Conservation (phyloP, 495 filamentous ascomycete genomes). For the Hypoxylon lienhwacheense region DNA sequence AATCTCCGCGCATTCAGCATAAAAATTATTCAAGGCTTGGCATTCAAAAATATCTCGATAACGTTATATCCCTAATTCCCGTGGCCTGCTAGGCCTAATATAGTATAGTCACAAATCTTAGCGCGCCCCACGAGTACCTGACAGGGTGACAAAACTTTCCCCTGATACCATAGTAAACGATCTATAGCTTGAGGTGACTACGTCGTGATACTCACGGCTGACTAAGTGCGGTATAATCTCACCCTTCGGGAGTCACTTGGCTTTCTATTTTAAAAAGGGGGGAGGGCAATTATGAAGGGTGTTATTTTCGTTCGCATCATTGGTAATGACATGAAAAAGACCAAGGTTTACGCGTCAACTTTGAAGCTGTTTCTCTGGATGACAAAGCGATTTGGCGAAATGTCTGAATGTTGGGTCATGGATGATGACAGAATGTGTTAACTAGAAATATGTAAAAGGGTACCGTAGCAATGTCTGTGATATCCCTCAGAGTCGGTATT, state of each 20-base stretch:
- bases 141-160: too few species aligned
- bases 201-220: slow-evolving; percentile 20
- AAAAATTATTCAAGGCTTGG: too few species aligned
- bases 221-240: slow-evolving; percentile 24
- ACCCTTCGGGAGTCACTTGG: neutral
- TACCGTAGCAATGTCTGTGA: slow-evolving; percentile 5
- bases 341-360: too few species aligned
- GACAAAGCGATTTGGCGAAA: too few species aligned
- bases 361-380: neutral
- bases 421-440: neutral
- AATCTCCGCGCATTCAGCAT: too few species aligned
- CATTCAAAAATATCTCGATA: too few species aligned
- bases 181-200: slow-evolving; percentile 10
- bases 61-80: too few species aligned
- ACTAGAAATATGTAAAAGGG: neutral
- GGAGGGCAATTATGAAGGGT: neutral
- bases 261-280: neutral
- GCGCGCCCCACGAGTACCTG: too few species aligned
- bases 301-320: neutral
- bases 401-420: neutral
- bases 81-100: too few species aligned
- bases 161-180: too few species aligned
- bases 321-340: neutral
- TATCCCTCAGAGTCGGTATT: slow-evolving; percentile 7
- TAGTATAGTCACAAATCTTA: too few species aligned